Evolutionary conservation across 441 rosid genomes (phyloP), one percentile per base, ranked within the genome.

Genomic region (Adansonia grandidieri): DNA sequence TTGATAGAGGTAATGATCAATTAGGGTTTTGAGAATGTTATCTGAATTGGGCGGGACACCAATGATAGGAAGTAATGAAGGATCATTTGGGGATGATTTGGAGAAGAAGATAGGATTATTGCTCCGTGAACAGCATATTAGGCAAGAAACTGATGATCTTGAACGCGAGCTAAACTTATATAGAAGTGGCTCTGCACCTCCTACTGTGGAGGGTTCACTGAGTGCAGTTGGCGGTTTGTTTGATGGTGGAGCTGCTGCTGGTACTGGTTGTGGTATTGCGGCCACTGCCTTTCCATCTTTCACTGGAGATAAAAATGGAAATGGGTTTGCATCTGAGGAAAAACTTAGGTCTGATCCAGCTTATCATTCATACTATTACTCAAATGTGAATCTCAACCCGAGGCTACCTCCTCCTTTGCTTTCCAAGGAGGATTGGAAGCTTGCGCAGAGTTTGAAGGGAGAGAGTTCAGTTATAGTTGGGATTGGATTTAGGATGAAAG

Each of bases 161-260:
- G 93, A 91, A 78, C 83, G 86, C 54, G 99, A 96, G 86, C 89
- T 94, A 4, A 93, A 93, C 87, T 79, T 93, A 84, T 92, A 85
- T 72, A 89, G 99, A 79, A 92, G 98, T 82, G 99, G 98, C 76
- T 94, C 98, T 79, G 99, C 98, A 4, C 98, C 99, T 1, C 99
- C 99, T 0, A 96, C 99, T 0, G 96, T 94, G 19, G 94, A 96
- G 81, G 99, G 98, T 37, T 96, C 98, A n/a, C 70, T 90, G 61
- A 87, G 79, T 84, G 93, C 99, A 3, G 86, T 90, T 9, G 97
- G 97, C 19, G 95, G 94, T 20, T 77, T 96, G 85, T 87, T 91
- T 48, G 88, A 81, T 44, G 87, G 88, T 1, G 90, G 78, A 10
- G 84, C 83, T 17, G 86, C 81, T 5, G 85, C 48, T 60, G 40